phyloP scores from a whole-genome alignment of 768 basidiomycete species.

The Boletus pseudopeckii region DNA sequence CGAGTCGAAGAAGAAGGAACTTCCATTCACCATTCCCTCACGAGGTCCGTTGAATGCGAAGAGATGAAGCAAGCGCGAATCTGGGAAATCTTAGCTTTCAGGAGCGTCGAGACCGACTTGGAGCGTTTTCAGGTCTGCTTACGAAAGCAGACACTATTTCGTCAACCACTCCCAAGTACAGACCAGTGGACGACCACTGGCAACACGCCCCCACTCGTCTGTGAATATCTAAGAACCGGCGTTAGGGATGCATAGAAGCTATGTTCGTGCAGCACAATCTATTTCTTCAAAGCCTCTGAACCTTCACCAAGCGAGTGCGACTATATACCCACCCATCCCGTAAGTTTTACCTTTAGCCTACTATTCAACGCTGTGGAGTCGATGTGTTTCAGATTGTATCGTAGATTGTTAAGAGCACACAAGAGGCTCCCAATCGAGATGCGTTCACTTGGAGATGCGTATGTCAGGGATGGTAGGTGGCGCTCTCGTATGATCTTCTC shows the following conservation, averaged over 20 bases:
- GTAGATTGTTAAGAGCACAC: constrained; percentile 78
- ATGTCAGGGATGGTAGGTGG: constrained; percentile 70
- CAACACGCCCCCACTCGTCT: not conserved
- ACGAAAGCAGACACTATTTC: not conserved
- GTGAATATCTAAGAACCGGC: not conserved
- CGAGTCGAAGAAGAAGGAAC: not conserved
- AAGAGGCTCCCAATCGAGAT: constrained; percentile 69
- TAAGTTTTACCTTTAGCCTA: constrained; percentile 36
- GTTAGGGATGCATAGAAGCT: constrained; percentile 19
- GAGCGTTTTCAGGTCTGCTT: not conserved
- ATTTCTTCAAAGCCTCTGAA: constrained; percentile 56
- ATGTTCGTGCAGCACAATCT: constrained; percentile 34
- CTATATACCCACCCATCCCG: constrained; percentile 83
- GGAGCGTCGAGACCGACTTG: no score
- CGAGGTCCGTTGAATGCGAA: not conserved
- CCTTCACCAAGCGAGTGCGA: constrained; percentile 57
- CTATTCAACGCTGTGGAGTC: not conserved
- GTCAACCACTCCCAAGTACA: no score
- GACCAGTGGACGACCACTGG: no score
- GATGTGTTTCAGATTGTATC: constrained; percentile 58
- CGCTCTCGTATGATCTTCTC: not conserved
- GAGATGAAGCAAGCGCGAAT: not conserved
- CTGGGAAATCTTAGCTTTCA: no score
- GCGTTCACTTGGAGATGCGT: constrained; percentile 81
- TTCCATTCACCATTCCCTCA: not conserved